Base-by-base conservation (phyloP, 805 yeast species). In the Candida sphagnicola region DNA sequence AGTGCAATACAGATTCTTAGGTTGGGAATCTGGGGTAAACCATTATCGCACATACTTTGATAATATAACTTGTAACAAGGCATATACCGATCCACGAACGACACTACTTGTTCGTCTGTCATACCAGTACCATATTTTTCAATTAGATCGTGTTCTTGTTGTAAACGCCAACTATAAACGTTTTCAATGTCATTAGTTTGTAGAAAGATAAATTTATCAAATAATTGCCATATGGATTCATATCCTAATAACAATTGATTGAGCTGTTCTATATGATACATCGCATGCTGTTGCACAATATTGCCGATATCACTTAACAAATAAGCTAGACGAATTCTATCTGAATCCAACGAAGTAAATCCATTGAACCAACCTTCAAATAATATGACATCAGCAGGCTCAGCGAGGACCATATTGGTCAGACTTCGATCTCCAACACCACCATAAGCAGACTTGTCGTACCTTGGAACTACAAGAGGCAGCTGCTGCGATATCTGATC, bases 291-390 rank as follows among this genome's bases (percentile, higher is more conserved):
- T 25, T 51, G 52, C 15, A 61, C 46, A 2, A 49, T 45, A n/a
- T 42, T 41, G 16, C 43, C 34, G 8, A 47, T 42, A 26, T 51
- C 54, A 4, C 49, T 18, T 4, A 53, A 38, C 28, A 56, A 41
- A 43, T 54, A 56, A 14, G 35, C 45, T 5, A 50, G 11, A 14
- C 51, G 41, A 8, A 67, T 37, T 36, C 47, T 45, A 8, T 50
- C 53, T 2, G 32, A 39, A 16, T 50, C 56, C 13, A 65, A 40
- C 14, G 68, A 54, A 34, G 54, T 45, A 54, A 79, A 91, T 1
- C 98, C 98, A 17, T 79, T 73, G 63, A 90, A 88, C 99, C 99
- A 91, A 4, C 98, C 99, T 61, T 91, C 99, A 29, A 93, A 69
- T 2, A 91, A 58, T 2, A 91, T 72, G 3, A 89, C 73, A 50